Evolutionary conservation across 1,284 basidiomycete genomes (phyloP).

Genomic region (Lignosus rhinocerotis): DNA sequence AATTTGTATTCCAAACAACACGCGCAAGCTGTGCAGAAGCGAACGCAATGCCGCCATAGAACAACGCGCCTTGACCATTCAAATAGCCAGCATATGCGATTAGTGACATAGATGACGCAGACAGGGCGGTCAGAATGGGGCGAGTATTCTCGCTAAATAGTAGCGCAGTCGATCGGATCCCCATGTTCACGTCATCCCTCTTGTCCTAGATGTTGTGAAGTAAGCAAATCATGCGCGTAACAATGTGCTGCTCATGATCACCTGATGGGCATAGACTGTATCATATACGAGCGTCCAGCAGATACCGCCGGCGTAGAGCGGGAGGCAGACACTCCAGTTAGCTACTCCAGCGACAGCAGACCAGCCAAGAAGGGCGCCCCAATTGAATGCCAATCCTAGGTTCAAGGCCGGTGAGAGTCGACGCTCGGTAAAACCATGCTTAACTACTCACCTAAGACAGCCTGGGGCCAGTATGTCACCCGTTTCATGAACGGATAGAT

Average conservation of each 20-base stretch:
- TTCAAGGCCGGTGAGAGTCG: not conserved
- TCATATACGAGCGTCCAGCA: conserved; percentile 98
- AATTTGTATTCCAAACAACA: conserved; percentile 78
- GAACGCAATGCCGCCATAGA: conserved; percentile 78
- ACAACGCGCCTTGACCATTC: conserved; percentile 75
- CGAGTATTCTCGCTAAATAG: conserved; percentile 83
- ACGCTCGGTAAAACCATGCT: not conserved
- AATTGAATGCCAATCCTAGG: conserved; percentile 92
- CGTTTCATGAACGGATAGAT: conserved; percentile 99
- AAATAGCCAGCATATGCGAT: conserved; percentile 80
- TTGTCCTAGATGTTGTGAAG: conserved; percentile 72
- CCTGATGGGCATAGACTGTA: conserved; percentile 98
- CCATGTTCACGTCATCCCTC: conserved; percentile 83
- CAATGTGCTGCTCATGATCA: conserved; percentile 32
- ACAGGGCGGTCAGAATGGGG: conserved; percentile 76
- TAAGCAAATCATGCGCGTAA: not conserved
- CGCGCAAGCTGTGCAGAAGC: conserved; percentile 81
- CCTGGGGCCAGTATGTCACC: conserved; percentile 95
- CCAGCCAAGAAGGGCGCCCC: conserved; percentile 97
- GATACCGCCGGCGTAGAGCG: conserved; percentile 88
- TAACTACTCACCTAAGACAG: conserved; percentile 77
- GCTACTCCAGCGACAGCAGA: conserved; percentile 86
- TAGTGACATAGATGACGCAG: conserved; percentile 72
- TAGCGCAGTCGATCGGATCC: conserved; percentile 93
- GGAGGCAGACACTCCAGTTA: conserved; percentile 83